These are phyloP conservation scores for Phytophthora citrophthora DNA, from an alignment of 352 stramenopile species.

Conservation along the genomic window DNA sequence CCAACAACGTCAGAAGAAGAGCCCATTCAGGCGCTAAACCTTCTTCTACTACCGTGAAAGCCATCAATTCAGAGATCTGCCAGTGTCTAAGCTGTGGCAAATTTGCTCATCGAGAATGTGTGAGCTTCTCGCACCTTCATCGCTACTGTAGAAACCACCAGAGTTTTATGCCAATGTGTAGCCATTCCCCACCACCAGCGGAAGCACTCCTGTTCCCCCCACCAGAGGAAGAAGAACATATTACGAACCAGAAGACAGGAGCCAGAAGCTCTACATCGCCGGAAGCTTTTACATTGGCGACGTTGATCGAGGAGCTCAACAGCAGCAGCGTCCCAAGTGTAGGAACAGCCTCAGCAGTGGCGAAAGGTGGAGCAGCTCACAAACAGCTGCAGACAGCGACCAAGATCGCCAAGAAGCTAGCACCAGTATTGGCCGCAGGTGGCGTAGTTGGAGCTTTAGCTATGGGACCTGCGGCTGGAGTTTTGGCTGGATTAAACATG, in stretches of 20 bases:
- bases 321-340: slow-evolving; percentile 20
- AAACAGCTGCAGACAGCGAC: slow-evolving; percentile 31
- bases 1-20: slow-evolving; percentile 2
- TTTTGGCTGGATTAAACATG: slow-evolving; percentile 68
- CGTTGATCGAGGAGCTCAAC: slow-evolving; percentile 46
- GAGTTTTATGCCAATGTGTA: slow-evolving; percentile 42
- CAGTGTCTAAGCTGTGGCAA: slow-evolving; percentile 65
- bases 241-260: slow-evolving; percentile 7
- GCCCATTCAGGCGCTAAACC: slow-evolving; percentile 4
- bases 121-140: slow-evolving; percentile 54
- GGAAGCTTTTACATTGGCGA: slow-evolving; percentile 39
- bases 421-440: slow-evolving; percentile 62
- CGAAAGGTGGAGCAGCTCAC: background rate
- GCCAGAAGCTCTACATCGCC: background rate
- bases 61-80: slow-evolving; percentile 33
- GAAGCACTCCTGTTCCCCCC: slow-evolving; percentile 28
- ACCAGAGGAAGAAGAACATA: slow-evolving; percentile 5
- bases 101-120: slow-evolving; percentile 61
- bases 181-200: slow-evolving; percentile 14
- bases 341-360: background rate
- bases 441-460: slow-evolving; percentile 64
- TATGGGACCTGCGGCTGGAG: slow-evolving; percentile 49
- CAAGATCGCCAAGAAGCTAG: slow-evolving; percentile 45
- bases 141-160: slow-evolving; percentile 51
- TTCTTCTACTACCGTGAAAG: background rate